Evolutionary conservation across 1,139 yeast genomes (phyloP), one percentile per base, ranked within the genome.

Genomic region (Lodderomyces orthopsilosis): DNA sequence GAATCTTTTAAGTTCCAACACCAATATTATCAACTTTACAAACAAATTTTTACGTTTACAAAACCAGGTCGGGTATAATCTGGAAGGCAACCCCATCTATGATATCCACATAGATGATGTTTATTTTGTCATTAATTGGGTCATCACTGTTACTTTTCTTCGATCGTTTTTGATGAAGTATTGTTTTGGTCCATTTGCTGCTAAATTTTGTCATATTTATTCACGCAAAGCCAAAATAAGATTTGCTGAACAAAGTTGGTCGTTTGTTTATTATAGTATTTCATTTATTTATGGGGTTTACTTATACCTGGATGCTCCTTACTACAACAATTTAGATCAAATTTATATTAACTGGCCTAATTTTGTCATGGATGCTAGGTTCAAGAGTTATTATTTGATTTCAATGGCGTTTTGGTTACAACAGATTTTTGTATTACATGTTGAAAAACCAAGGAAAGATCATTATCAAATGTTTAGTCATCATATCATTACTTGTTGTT

Each of bases 181-280:
- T 55, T 52, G 77, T 9, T 74, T 85, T 45, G 70, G 67, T 41
- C 91, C 91, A 14, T 56, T 82, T 46, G 90, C 89, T 2, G 50
- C 57, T 13, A 45, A 57, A n/a, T 49, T 57, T 35, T 65, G 70
- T 44, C 68, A 77, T 14, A 80, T 86, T 45, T 62, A 63, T 36
- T 68, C 76, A 1, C 59, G 58, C 13, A 82, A 79, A 56, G 77
- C 83, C 2, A 67, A 71, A 37, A 77, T 77, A 42, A 74, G 96
- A 49, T 89, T 86, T 57, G 85, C 89, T 43, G 97, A 90, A 64
- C 96, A 89, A 66, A 82, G 90, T 46, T 90, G 96, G 96, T 70
- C 80, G 30, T 63, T 79, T 28, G 58, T 78, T n/a, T 87, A 84
- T 59, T 87, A 81, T 62, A 51, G 75, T 8, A 52, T 66, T 13